Percentiles rank a stretch among this genome's conserved stretches.
Conservation (phyloP, 2,329 filamentous ascomycete species). For the Pestalotiopsis sp. region DNA sequence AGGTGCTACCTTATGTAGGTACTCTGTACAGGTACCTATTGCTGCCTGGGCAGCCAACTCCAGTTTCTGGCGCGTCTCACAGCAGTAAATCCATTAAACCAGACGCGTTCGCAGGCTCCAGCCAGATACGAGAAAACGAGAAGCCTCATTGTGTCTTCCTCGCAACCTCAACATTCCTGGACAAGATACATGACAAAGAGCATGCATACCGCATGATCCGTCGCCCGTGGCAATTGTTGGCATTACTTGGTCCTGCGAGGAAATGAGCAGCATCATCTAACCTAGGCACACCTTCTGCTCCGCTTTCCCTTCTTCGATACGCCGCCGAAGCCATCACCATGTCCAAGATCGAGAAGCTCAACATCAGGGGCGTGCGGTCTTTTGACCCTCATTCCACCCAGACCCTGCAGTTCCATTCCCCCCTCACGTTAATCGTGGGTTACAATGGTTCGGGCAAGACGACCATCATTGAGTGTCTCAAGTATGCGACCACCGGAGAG, state of each 20-base stretch:
- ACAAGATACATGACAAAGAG: neutral
- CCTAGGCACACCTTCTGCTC: neutral
- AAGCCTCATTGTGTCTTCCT: neutral
- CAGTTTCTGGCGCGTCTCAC: slow-evolving; percentile 10
- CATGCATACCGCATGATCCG: neutral
- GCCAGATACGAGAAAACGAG: neutral
- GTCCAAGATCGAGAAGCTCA: slow-evolving; percentile 89
- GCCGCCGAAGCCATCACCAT: slow-evolving; percentile 35
- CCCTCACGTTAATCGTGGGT: slow-evolving; percentile 93
- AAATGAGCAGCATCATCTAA: neutral
- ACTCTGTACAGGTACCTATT: neutral
- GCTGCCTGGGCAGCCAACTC: slow-evolving; percentile 7
- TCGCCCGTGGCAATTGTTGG: neutral
- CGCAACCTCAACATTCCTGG: neutral
- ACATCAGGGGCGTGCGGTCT: slow-evolving; percentile 81
- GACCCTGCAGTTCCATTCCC: slow-evolving; percentile 84
- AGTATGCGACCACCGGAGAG: slow-evolving; percentile 95
- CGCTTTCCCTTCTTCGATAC: neutral
- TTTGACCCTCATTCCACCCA: slow-evolving; percentile 78
- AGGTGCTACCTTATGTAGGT: too few species aligned
- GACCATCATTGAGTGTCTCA: slow-evolving; percentile 97
- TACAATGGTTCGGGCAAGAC: slow-evolving; percentile 98
- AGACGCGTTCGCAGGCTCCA: neutral
- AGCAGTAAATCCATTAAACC: slow-evolving; percentile 1
- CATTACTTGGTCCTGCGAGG: neutral